Evolutionary conservation across 2,329 filamentous ascomycete species (phyloP).

Genomic region (Penicillium sp.): DNA sequence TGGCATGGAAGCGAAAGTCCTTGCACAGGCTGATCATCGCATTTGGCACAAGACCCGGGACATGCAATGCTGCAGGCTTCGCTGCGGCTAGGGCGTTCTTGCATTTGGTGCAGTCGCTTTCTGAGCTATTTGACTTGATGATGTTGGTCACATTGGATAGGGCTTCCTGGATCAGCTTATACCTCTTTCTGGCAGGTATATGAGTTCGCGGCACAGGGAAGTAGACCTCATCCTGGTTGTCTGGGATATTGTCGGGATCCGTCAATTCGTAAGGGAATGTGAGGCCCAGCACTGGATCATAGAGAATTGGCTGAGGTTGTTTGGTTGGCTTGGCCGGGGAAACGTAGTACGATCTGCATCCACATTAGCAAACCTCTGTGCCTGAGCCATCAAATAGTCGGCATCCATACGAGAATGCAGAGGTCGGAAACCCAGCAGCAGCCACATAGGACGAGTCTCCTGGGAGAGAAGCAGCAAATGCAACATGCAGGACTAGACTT

Average conservation of each 20-base stretch:
- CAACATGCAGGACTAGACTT: background rate
- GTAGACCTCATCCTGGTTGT: slow-evolving; percentile 44
- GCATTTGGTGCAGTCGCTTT: slow-evolving; percentile 47
- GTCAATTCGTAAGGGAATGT: slow-evolving; percentile 50
- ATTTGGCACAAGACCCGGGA: slow-evolving; percentile 43
- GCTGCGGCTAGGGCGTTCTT: slow-evolving; percentile 44
- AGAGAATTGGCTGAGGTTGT: slow-evolving; percentile 47
- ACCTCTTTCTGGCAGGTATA: slow-evolving; percentile 34
- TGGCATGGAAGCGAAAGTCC: slow-evolving; percentile 40
- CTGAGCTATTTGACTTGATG: slow-evolving; percentile 36
- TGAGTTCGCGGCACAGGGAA: slow-evolving; percentile 44
- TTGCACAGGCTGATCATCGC: slow-evolving; percentile 47
- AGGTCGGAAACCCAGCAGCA: slow-evolving; percentile 44
- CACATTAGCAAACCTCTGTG: slow-evolving; percentile 2
- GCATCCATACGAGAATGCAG: slow-evolving; percentile 37
- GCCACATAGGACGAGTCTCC: slow-evolving; percentile 21
- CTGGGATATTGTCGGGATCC: slow-evolving; percentile 45
- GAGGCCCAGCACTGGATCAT: slow-evolving; percentile 48
- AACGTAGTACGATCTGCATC: slow-evolving; percentile 38
- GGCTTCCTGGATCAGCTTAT: slow-evolving; percentile 36
- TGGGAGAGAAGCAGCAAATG: slow-evolving; percentile 14
- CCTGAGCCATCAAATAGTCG: background rate
- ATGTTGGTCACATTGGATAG: slow-evolving; percentile 39
- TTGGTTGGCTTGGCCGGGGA: slow-evolving; percentile 38
- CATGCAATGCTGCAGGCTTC: slow-evolving; percentile 44